Conservation (phyloP, 371 early-diverging fungal species). For the Mortierella sp. region DNA sequence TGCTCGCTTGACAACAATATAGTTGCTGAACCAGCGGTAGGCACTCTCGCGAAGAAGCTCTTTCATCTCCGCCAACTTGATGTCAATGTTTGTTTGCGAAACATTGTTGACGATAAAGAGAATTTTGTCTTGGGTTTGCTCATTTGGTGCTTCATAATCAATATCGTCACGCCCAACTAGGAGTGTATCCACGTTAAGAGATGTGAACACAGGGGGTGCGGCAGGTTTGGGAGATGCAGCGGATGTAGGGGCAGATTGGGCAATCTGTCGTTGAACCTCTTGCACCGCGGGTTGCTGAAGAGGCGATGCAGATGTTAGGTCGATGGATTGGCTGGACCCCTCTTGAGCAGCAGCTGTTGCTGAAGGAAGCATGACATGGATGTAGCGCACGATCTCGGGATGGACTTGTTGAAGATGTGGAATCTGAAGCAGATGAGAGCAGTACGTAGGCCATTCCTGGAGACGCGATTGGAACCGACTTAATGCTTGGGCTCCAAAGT, state of each 20-base stretch:
- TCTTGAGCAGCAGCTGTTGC: constrained; percentile 49
- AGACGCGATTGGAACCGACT: constrained; percentile 85
- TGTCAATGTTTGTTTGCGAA: constrained; percentile 85
- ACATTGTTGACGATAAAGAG: constrained; percentile 97
- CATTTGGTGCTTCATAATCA: constrained; percentile 72
- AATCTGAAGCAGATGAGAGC: constrained; percentile 83
- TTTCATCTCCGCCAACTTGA: constrained; percentile 85
- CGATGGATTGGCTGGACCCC: constrained; percentile 19
- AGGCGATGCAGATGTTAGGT: constrained; percentile 18
- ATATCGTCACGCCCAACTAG: constrained; percentile 56
- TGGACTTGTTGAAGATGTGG: constrained; percentile 80
- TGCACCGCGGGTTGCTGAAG: constrained; percentile 23
- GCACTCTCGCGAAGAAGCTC: constrained; percentile 73
- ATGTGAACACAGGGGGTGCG: constrained; percentile 70
- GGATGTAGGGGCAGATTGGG: constrained; percentile 20
- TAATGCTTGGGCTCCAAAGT: constrained; percentile 92
- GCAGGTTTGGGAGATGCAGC: constrained; percentile 33
- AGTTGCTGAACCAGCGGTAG: constrained; percentile 92
- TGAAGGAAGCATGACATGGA: constrained; percentile 59
- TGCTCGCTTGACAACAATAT: constrained; percentile 93
- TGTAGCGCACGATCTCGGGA: constrained; percentile 80
- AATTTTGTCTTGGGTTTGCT: constrained; percentile 90
- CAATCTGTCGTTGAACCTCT: constrained; percentile 27
- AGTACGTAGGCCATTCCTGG: constrained; percentile 92
- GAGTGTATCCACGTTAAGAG: constrained; percentile 68